Percentiles rank a stretch among this genome's conserved stretches.
Conservation (phyloP, 169 alveolate genomes). For the Plasmodium coatneyi region DNA sequence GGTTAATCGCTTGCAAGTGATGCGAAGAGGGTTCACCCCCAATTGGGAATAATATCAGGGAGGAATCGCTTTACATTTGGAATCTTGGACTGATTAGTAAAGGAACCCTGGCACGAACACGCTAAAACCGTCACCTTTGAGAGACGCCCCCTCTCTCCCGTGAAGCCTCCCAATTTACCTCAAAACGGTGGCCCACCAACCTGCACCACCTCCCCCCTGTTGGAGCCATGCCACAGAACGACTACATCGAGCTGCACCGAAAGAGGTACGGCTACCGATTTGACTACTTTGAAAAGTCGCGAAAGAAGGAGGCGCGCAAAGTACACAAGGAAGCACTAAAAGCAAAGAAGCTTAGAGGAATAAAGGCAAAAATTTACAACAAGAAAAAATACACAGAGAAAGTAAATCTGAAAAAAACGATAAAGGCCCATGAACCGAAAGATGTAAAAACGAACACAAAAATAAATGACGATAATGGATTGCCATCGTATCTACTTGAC, state of each 20-base stretch:
- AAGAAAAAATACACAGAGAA: conserved; percentile 98
- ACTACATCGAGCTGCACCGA: conserved; percentile 96
- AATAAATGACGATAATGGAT: conserved; percentile 95
- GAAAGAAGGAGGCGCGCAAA: conserved; percentile 95
- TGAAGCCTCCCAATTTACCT: not conserved
- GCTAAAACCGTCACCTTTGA: not conserved
- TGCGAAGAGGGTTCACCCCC: not conserved
- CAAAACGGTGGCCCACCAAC: no score
- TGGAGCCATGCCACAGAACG: conserved; percentile 96
- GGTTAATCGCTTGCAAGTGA: not conserved
- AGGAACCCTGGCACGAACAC: not conserved
- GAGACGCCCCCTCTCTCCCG: not conserved
- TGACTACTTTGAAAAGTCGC: conserved; percentile 92
- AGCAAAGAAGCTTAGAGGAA: conserved; percentile 95
- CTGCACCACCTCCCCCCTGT: not conserved
- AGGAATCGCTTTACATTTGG: not conserved
- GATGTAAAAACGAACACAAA: conserved; percentile 77
- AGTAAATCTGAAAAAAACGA: conserved; percentile 94
- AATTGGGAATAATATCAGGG: not conserved
- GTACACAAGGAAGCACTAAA: conserved; percentile 94
- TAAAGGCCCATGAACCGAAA: conserved; percentile 80
- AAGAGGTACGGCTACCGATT: conserved; percentile 96
- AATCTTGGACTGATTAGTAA: not conserved
- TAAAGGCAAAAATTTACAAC: conserved; percentile 97
- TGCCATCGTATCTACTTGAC: conserved; percentile 98